A percentile compares a stretch with the other conserved stretches of the same genome.
phyloP scores from a whole-genome alignment of 2,329 filamentous ascomycete genomes.

The Arthroderma uncinatum region DNA sequence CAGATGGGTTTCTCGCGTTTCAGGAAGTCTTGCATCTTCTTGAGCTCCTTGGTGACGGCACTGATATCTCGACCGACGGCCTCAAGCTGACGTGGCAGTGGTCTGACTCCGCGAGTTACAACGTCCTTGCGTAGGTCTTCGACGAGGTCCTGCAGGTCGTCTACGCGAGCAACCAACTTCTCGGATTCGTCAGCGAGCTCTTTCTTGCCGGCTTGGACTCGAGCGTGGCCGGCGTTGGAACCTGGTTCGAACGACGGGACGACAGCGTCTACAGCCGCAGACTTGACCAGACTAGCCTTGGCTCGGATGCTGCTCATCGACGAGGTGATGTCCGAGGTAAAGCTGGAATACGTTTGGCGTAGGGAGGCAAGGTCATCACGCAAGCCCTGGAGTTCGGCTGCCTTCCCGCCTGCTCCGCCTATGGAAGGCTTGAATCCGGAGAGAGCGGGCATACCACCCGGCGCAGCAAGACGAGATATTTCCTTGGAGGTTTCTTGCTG shows the following conservation, averaged over 20 bases:
- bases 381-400: constrained; percentile 68
- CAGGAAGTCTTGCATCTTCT: constrained; percentile 88
- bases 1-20: constrained; percentile 81
- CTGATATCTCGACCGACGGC: constrained; percentile 79
- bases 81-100: constrained; percentile 81
- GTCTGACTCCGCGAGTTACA: constrained; percentile 80
- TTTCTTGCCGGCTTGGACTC: constrained; percentile 80
- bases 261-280: constrained; percentile 56
- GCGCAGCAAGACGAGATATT: constrained; percentile 54
- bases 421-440: not conserved
- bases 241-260: constrained; percentile 64
- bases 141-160: constrained; percentile 92
- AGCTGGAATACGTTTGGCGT: constrained; percentile 84
- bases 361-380: constrained; percentile 82
- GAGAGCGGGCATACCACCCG: constrained; percentile 13
- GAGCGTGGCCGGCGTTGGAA: constrained; percentile 72
- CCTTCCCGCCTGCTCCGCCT: constrained; percentile 45
- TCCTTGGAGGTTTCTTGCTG: constrained; percentile 85
- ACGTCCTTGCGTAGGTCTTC: constrained; percentile 97
- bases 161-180: constrained; percentile 78
- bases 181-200: constrained; percentile 78
- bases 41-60: constrained; percentile 69
- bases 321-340: constrained; percentile 74
- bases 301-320: constrained; percentile 74
- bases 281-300: constrained; percentile 74